Conservation (phyloP, 805 yeast genomes). For the Yueomyces sinensis region DNA sequence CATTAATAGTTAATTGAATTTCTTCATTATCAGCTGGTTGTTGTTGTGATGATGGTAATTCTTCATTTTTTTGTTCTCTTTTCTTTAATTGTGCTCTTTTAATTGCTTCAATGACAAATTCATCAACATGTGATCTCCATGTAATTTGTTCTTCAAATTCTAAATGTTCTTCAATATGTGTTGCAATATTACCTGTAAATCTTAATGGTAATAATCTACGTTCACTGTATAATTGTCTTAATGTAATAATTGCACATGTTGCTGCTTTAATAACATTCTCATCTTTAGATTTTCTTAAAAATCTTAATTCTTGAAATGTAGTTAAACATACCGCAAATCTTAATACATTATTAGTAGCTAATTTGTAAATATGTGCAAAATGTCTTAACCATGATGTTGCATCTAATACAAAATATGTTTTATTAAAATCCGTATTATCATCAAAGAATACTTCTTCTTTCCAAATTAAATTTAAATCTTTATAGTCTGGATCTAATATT, state of each 20-base stretch:
- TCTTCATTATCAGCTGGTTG: background rate
- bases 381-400: slow-evolving; percentile 75
- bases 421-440: slow-evolving; percentile 5
- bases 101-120: slow-evolving; percentile 43
- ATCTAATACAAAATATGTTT: slow-evolving; percentile 53
- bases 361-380: slow-evolving; percentile 63
- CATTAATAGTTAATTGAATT: background rate
- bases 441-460: slow-evolving; percentile 8
- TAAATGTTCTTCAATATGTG: slow-evolving; percentile 54
- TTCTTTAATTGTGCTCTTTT: slow-evolving; percentile 16
- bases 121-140: slow-evolving; percentile 66
- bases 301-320: slow-evolving; percentile 65
- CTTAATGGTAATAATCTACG: slow-evolving; percentile 44
- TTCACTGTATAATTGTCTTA: slow-evolving; percentile 50
- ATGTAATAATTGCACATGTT: slow-evolving; percentile 62
- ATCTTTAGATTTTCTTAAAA: slow-evolving; percentile 57
- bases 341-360: slow-evolving; percentile 46
- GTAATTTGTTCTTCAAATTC: slow-evolving; percentile 63
- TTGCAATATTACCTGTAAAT: slow-evolving; percentile 57
- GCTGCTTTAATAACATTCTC: slow-evolving; percentile 69
- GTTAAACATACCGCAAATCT: slow-evolving; percentile 56
- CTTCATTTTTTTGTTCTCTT: slow-evolving; percentile 1
- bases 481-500: slow-evolving; percentile 9
- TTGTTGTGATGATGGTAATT: background rate
- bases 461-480: slow-evolving; percentile 32